Base-by-base conservation (phyloP, 2,329 filamentous ascomycete species). In the Trichoderma hamatum region DNA sequence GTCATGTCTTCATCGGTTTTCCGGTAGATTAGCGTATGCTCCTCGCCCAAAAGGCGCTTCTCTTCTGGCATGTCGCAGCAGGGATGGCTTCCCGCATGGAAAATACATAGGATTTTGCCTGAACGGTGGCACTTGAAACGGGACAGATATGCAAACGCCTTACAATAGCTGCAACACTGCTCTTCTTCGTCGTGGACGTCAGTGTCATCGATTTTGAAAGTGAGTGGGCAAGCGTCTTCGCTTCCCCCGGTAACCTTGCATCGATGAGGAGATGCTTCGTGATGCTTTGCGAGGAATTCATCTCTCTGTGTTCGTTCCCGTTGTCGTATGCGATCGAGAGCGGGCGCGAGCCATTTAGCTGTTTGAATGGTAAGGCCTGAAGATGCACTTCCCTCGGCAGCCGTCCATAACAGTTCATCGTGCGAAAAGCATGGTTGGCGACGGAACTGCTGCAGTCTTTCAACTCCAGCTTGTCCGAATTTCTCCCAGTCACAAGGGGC, bases 401-500 rank as follows among this genome's bases (percentile, higher is more conserved):
- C 96, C 2, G 95, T 97, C 82, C 96, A 90, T 3, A 99, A 84
- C 26, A 99, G 82, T 78, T 99, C 96, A 75, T 99, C 96, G 73
- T 99, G 96, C 0, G 95, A 98, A 78, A 99, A 99, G 78, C 96
- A 98, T 1, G 96, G 94, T 72, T 97, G 94, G 68, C 94, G 89
- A 68, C 95, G 88, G 78, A 97, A 99, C 61, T 90, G 87, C 74
- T 96, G 93, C 34, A 98, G 84, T 72, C 95, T 87, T 74, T 95
- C 90, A 1, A 98, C 94, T 0, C 96, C 94, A 32, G 90, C 86
- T 67, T 95, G 89, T 2, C 96, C 96, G 76, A 90, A 96, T 0
- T 94, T 93, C 76, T 99, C 96, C 96, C 96, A 99, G 75, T 99
- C 96, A 32, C 84, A 86, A 0, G 96, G 96, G 0, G 96, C 96